Percentiles rank a stretch among this genome's conserved stretches.
Conservation (phyloP, 192 early-diverging fungal genomes). For the Chytriomyces sp. region DNA sequence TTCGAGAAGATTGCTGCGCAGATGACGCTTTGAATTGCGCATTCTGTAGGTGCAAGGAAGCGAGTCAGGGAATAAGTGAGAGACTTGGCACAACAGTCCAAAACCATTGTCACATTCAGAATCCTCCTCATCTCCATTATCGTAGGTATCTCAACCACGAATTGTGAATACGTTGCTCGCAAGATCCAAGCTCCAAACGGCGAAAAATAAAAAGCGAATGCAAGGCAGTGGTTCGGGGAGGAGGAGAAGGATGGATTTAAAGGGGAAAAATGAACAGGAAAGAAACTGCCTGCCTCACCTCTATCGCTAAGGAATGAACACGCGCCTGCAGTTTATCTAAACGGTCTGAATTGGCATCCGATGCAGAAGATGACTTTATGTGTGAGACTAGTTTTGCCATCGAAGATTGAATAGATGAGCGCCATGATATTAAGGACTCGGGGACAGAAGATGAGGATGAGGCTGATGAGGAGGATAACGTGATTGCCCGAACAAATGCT, state of each 20-base stretch:
- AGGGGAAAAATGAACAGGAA: background rate
- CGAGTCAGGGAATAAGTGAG: too few relatives aligned
- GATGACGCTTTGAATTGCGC: slow-evolving; percentile 17
- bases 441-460: background rate
- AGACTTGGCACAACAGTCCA: too few relatives aligned
- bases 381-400: slow-evolving; percentile 2
- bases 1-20: background rate
- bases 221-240: background rate
- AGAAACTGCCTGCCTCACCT: slow-evolving; percentile 10
- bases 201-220: background rate
- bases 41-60: slow-evolving; percentile 7
- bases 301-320: slow-evolving; percentile 17
- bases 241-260: background rate
- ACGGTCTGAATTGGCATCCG: background rate
- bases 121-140: too few relatives aligned
- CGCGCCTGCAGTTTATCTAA: slow-evolving; percentile 25
- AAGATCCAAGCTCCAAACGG: too few relatives aligned
- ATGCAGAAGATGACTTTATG: background rate
- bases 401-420: background rate
- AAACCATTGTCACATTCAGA: too few relatives aligned
- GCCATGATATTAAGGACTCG: slow-evolving; percentile 10
- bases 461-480: background rate
- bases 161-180: too few relatives aligned
- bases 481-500: slow-evolving; percentile 8
- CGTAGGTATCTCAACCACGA: too few relatives aligned